Evolutionary conservation across 2,329 filamentous ascomycete genomes (phyloP), one percentile per base, ranked within the genome.

Genomic region (Penicillium sp.): DNA sequence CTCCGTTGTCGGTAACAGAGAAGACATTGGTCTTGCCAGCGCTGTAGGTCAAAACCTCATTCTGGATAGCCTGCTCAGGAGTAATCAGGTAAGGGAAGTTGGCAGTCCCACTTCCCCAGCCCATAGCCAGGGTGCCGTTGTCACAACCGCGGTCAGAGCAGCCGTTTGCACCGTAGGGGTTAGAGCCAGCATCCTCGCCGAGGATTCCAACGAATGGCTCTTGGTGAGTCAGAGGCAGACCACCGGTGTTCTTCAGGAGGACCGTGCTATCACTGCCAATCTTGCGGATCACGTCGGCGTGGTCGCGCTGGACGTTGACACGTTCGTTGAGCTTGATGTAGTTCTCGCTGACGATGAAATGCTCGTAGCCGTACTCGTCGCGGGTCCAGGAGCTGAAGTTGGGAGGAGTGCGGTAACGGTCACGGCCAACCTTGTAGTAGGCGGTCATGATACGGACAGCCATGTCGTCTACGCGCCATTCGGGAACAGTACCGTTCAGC

Each of bases 381-480:
- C 78, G 74, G 0, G 87, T 90, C 92, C 92, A 97, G 5, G 90
- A 90, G 63, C 87, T 87, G 74, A 96, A 96, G 79, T 92, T 97
- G 70, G 89, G 84, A 38, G 79, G 78, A 22, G 78, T 73, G 35
- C 74, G 68, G 57, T 69, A 63, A 38, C 69, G 69, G 50, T 83
- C 80, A 47, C 82, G 81, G 51, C 81, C 82, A 44, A 86, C 82
- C 61, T 81, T 82, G 70, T 83, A 87, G 69, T 81, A 86, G 3
- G 81, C 82, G 46, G 84, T 78, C 73, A 86, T 81, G 65, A 86
- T 95, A 62, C 94, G 85, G 71, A 90, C 87, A 5, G 84, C 89
- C 87, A 96, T 95, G 67, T 97, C 94, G 62, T 96, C 92, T 9
- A 97, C 69, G 45, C 92, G 84, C 81, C 88, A 95, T 61, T 89